These are phyloP conservation scores for Orychophragmus violaceus DNA, from an alignment of 345 rosid genomes.

Conservation along the genomic window DNA sequence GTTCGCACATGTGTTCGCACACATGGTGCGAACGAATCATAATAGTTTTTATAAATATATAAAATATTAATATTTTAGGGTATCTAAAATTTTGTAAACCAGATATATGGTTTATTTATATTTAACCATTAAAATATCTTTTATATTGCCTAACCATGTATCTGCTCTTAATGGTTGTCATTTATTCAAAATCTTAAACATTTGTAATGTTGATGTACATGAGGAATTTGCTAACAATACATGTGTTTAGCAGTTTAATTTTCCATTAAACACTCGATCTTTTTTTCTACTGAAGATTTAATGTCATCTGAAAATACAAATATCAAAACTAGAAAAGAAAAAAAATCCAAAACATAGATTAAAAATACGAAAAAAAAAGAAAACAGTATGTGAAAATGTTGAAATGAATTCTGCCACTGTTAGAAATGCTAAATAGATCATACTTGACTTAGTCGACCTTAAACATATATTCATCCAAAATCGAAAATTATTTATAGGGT, in stretches of 20 bases:
- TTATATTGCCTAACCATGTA: background rate
- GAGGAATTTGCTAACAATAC: background rate
- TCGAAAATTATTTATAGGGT: no score
- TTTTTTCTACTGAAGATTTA: background rate
- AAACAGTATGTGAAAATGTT: no score
- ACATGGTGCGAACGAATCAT: no score
- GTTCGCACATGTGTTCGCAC: no score
- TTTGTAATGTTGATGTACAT: background rate
- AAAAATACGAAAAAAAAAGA: background rate
- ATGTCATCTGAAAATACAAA: background rate
- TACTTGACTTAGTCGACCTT: no score
- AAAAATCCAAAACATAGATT: background rate
- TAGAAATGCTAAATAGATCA: no score
- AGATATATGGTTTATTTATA: background rate
- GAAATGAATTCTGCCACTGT: no score
- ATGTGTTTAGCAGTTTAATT: constrained; percentile 2
- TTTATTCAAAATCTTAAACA: background rate
- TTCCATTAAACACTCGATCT: background rate
- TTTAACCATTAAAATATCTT: background rate
- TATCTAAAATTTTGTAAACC: background rate
- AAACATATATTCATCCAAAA: no score
- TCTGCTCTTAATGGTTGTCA: background rate
- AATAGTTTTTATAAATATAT: background rate
- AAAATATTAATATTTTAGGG: background rate
- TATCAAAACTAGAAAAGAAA: no score